Conservation (phyloP, 768 basidiomycete genomes). For the Chalciporus chontae region DNA sequence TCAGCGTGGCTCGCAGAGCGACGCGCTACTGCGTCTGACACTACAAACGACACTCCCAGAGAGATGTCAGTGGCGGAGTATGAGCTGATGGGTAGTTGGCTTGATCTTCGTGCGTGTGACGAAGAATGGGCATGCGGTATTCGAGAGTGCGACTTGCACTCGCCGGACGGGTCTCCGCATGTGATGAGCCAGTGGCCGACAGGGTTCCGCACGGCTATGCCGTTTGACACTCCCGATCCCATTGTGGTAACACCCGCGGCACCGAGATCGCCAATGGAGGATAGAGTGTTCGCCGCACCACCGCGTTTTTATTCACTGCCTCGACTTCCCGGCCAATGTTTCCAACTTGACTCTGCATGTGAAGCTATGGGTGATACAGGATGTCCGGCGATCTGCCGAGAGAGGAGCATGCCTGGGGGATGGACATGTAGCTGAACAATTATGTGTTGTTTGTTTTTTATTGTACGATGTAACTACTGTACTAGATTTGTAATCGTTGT, state of each 20-base stretch:
- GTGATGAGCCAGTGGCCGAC: constrained; percentile 15
- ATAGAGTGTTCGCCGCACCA: constrained; percentile 16
- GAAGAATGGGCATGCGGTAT: constrained; percentile 29
- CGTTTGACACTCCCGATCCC: constrained; percentile 21
- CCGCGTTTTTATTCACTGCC: constrained; percentile 24
- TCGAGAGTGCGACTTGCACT: constrained; percentile 31
- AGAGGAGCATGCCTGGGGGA: constrained; percentile 40
- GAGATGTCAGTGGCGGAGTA: constrained; percentile 46
- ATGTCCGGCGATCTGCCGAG: constrained; percentile 20
- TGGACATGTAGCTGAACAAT: constrained; percentile 31
- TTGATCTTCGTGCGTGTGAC: constrained; percentile 22
- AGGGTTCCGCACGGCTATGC: constrained; percentile 24
- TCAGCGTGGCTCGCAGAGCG: constrained; percentile 40
- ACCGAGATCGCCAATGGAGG: constrained; percentile 5
- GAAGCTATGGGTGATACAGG: constrained; percentile 14
- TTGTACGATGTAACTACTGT: constrained; percentile 16
- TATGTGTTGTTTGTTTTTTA: neutral
- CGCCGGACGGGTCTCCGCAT: constrained; percentile 31
- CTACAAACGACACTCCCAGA: constrained; percentile 22
- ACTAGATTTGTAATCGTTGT: constrained; percentile 14
- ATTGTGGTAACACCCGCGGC: constrained; percentile 3
- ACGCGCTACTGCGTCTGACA: constrained; percentile 27
- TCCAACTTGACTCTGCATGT: constrained; percentile 15
- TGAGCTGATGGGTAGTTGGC: constrained; percentile 48
- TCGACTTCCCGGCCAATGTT: constrained; percentile 19